phyloP scores from a whole-genome alignment of 192 early-diverging fungal species.

The Coemansia sp. region DNA sequence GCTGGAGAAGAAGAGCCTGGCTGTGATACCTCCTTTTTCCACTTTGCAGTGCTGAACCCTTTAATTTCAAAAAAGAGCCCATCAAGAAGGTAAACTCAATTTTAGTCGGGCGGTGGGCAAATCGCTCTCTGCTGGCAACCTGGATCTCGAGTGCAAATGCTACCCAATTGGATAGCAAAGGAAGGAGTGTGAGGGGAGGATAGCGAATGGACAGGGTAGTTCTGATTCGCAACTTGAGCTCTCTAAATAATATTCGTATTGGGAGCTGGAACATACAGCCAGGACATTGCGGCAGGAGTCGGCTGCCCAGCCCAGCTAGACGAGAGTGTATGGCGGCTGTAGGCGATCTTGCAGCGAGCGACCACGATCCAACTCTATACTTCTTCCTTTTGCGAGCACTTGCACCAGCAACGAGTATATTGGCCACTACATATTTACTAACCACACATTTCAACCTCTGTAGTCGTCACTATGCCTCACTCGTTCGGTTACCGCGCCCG shows the following conservation, averaged over 20 bases:
- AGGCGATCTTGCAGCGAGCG: not conserved
- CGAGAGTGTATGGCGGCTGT: not conserved
- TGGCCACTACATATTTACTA: not conserved
- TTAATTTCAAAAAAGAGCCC: conserved; percentile 29
- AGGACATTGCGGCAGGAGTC: not conserved
- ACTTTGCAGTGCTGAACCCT: conserved; percentile 42
- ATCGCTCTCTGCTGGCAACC: not conserved
- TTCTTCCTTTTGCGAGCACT: not conserved
- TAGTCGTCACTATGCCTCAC: conserved; percentile 65
- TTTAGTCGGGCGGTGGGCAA: not conserved
- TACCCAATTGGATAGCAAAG: not conserved
- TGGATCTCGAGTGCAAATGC: not conserved
- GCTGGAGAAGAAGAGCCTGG: not conserved
- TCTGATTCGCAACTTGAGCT: not conserved
- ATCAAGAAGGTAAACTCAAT: conserved; percentile 47
- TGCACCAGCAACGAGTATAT: no score
- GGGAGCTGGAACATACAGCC: no score
- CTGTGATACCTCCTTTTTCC: conserved; percentile 38
- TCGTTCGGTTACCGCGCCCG: conserved; percentile 94
- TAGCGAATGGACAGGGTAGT: not conserved
- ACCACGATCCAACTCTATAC: not conserved
- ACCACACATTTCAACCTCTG: not conserved
- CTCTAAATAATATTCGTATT: no score
- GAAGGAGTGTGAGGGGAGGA: not conserved
- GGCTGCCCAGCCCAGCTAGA: not conserved